phyloP scores from a whole-genome alignment of 768 basidiomycete species.

The Auriscalpium microsporum region DNA sequence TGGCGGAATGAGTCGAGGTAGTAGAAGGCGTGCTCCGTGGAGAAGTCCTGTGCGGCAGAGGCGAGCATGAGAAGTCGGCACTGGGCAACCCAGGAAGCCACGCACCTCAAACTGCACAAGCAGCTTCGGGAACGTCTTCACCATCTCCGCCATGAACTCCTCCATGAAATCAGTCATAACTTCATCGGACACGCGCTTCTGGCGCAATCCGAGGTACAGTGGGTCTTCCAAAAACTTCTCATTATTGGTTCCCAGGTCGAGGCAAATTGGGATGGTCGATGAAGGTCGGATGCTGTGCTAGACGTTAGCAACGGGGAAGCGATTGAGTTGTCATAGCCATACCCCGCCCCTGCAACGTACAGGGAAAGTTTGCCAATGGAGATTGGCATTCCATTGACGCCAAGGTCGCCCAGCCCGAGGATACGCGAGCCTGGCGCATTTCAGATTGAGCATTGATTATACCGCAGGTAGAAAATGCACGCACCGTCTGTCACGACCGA shows the following conservation, averaged over 20 bases:
- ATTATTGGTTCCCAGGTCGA: slow-evolving; percentile 89
- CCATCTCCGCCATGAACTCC: slow-evolving; percentile 85
- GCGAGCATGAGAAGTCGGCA: not conserved
- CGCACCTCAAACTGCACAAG: slow-evolving; percentile 78
- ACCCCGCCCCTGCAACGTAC: slow-evolving; percentile 88
- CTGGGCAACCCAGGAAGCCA: not conserved
- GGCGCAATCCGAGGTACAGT: slow-evolving; percentile 79
- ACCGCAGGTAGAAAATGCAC: slow-evolving; percentile 10
- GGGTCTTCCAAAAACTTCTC: slow-evolving; percentile 74
- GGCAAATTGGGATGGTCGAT: slow-evolving; percentile 73
- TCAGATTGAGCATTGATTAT: not conserved
- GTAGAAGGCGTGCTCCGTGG: slow-evolving; percentile 83
- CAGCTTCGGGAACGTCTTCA: slow-evolving; percentile 63
- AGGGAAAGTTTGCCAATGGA: slow-evolving; percentile 89
- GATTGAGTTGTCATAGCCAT: slow-evolving; percentile 15
- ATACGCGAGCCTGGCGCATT: slow-evolving; percentile 63
- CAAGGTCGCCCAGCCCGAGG: slow-evolving; percentile 79
- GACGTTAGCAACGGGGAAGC: not conserved
- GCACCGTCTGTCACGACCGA: slow-evolving; percentile 87
- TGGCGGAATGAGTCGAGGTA: slow-evolving; percentile 73
- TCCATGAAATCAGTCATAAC: slow-evolving; percentile 84
- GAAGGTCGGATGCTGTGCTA: slow-evolving; percentile 57
- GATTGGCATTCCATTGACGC: slow-evolving; percentile 81
- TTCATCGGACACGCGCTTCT: slow-evolving; percentile 51
- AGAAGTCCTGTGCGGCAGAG: slow-evolving; percentile 58